phyloP scores from a whole-genome alignment of 1,284 basidiomycete genomes.

The Naganishia cerealis region DNA sequence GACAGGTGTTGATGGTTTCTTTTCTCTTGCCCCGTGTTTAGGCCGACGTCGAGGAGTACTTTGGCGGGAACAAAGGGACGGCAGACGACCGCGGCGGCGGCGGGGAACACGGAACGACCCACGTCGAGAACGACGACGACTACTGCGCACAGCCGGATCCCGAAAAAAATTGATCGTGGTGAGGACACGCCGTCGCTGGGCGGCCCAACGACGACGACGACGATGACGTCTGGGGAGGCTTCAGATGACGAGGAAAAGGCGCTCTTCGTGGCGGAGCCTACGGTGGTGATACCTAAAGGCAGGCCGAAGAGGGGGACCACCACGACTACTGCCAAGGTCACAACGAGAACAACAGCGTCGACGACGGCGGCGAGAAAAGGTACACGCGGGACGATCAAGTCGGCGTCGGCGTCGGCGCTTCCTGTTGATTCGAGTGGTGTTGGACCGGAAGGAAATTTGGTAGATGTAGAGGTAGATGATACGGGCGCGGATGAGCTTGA shows the following conservation, averaged over 20 bases:
- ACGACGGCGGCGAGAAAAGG: background rate
- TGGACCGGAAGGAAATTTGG: background rate
- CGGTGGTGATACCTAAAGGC: background rate
- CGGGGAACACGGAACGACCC: background rate
- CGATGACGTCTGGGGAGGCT: background rate
- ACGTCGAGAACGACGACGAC: background rate
- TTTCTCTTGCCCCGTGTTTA: background rate
- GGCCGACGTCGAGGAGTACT: slow-evolving; percentile 18
- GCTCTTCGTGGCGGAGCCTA: background rate
- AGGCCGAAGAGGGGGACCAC: slow-evolving; percentile 10
- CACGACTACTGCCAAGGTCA: background rate
- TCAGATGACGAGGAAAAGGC: background rate
- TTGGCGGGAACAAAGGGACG: slow-evolving; percentile 5
- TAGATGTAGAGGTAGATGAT: background rate
- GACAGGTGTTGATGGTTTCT: background rate
- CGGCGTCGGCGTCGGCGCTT: background rate
- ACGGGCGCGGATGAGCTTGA: slow-evolving; percentile 17
- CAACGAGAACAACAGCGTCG: slow-evolving; percentile 7
- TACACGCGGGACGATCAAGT: slow-evolving; percentile 6
- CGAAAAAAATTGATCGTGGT: background rate
- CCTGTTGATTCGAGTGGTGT: background rate
- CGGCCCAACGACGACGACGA: background rate
- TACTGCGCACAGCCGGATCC: slow-evolving; percentile 13
- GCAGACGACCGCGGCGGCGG: slow-evolving; percentile 4
- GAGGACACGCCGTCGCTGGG: background rate